phyloP scores from a whole-genome alignment of 208 protist species.

The Histomonas meleagridis region DNA sequence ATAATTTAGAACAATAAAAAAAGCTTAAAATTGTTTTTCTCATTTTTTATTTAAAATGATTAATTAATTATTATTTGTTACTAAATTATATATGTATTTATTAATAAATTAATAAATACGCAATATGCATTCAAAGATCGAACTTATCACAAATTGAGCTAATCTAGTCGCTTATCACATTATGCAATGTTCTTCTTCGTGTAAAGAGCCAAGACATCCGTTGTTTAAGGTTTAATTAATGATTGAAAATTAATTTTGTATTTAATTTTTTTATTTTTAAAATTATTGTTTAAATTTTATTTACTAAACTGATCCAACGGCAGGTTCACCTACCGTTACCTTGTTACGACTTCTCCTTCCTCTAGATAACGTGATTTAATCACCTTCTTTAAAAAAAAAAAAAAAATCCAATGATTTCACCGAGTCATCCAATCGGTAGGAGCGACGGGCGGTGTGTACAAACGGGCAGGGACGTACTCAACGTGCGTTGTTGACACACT shows the following conservation, averaged over 20 bases:
- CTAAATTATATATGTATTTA: slow-evolving; percentile 46
- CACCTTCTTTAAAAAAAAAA: slow-evolving; percentile 47
- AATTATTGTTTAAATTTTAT: neutral
- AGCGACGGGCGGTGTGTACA: too few relatives aligned
- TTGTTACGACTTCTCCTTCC: slow-evolving; percentile 68
- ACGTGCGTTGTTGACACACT: slow-evolving; percentile 60
- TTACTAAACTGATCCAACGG: slow-evolving; percentile 58
- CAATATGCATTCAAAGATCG: slow-evolving; percentile 61
- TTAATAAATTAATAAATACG: slow-evolving; percentile 21
- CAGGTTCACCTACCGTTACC: slow-evolving; percentile 66
- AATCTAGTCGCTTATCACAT: slow-evolving; percentile 60
- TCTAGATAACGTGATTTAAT: slow-evolving; percentile 60
- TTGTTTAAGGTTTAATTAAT: slow-evolving; percentile 54
- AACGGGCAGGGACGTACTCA: too few relatives aligned
- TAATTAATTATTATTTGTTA: neutral
- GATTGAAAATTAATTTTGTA: neutral
- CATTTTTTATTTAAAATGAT: neutral
- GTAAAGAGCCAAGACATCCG: slow-evolving; percentile 58
- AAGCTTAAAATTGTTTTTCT: neutral
- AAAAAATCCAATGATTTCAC: slow-evolving; percentile 56
- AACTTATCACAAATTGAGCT: slow-evolving; percentile 57
- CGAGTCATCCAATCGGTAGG: slow-evolving; percentile 62
- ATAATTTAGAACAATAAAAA: slow-evolving; percentile 43
- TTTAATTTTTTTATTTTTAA: neutral
- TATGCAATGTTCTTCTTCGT: slow-evolving; percentile 63